These are phyloP conservation scores for Fomitiporia mediterranea DNA, from an alignment of 1,284 basidiomycete species.

Conservation along the genomic window DNA sequence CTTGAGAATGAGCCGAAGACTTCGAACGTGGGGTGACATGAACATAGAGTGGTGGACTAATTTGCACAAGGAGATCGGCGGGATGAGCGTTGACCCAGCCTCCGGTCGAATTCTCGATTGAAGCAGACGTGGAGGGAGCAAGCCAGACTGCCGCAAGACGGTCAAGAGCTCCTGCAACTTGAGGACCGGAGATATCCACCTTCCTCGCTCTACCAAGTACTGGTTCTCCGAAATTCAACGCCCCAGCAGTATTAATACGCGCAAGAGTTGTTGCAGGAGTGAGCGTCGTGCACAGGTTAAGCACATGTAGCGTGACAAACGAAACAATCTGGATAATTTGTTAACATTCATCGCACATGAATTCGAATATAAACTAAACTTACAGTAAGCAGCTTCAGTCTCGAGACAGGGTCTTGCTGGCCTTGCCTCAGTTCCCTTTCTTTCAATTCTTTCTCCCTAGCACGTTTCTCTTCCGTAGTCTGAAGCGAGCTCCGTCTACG, in stretches of 20 bases:
- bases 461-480: background rate
- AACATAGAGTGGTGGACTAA: constrained; percentile 64
- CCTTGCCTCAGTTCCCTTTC: constrained; percentile 34
- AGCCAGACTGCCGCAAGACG: constrained; percentile 44
- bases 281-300: constrained; percentile 92
- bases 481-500: constrained; percentile 4
- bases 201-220: constrained; percentile 32
- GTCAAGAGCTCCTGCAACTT: constrained; percentile 56
- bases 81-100: constrained; percentile 2
- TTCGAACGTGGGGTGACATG: constrained; percentile 39
- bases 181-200: constrained; percentile 60
- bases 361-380: constrained; percentile 27
- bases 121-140: constrained; percentile 24
- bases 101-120: constrained; percentile 32
- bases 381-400: constrained; percentile 87
- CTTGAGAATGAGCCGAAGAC: constrained; percentile 17
- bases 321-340: constrained; percentile 58
- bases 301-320: constrained; percentile 84
- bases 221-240: constrained; percentile 27
- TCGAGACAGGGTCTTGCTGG: constrained; percentile 76
- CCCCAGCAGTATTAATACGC: constrained; percentile 39
- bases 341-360: background rate
- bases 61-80: constrained; percentile 61
- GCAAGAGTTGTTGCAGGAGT: constrained; percentile 67
- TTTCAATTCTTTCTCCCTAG: constrained; percentile 36